Conservation (phyloP, 1,284 basidiomycete genomes). For the Trametes polyzona region DNA sequence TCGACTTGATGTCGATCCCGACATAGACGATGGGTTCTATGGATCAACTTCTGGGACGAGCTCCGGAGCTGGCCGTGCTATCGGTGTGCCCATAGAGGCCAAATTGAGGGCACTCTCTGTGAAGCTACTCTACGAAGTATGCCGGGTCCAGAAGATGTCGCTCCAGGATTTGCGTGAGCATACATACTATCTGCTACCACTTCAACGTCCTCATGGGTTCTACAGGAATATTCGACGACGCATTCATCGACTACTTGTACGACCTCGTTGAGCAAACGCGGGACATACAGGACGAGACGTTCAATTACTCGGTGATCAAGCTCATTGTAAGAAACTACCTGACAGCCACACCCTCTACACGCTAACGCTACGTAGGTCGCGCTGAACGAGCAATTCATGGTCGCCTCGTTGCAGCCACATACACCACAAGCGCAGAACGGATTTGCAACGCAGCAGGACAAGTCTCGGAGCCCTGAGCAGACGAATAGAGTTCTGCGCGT, state of each 20-base stretch:
- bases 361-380: slow-evolving; percentile 61
- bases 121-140: slow-evolving; percentile 87
- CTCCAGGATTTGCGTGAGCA: slow-evolving; percentile 76
- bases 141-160: slow-evolving; percentile 84
- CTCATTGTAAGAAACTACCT: slow-evolving; percentile 68
- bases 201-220: background rate
- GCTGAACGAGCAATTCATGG: slow-evolving; percentile 99
- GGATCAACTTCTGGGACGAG: slow-evolving; percentile 39
- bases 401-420: slow-evolving; percentile 55
- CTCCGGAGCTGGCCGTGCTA: slow-evolving; percentile 39
- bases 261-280: slow-evolving; percentile 94
- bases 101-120: slow-evolving; percentile 76
- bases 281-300: slow-evolving; percentile 85
- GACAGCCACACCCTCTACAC: too few relatives aligned
- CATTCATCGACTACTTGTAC: slow-evolving; percentile 90
- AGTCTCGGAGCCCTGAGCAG: slow-evolving; percentile 36
- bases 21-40: slow-evolving; percentile 63
- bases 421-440: slow-evolving; percentile 22
- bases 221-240: slow-evolving; percentile 77
- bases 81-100: slow-evolving; percentile 77
- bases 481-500: slow-evolving; percentile 85
- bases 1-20: slow-evolving; percentile 68
- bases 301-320: slow-evolving; percentile 95
- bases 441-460: slow-evolving; percentile 27
- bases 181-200: slow-evolving; percentile 18